Percentiles rank a stretch among this genome's conserved stretches.
phyloP scores from a whole-genome alignment of 1,284 basidiomycete species.

The Exsudoporus floridanus region DNA sequence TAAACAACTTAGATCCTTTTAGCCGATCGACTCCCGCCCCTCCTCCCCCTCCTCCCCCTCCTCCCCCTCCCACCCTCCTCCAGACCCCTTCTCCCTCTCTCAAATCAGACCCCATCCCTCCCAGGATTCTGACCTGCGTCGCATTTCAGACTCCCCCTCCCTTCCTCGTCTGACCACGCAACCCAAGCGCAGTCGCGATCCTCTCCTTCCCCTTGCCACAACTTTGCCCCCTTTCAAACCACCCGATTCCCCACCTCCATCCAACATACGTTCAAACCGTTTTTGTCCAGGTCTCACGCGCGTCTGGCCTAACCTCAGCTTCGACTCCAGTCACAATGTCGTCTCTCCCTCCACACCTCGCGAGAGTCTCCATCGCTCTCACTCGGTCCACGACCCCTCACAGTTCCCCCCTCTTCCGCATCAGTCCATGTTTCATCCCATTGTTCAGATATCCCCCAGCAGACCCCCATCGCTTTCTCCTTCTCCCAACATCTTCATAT shows the following conservation, averaged over 20 bases:
- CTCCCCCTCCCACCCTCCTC: constrained; percentile 13
- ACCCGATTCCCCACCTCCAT: constrained; percentile 17
- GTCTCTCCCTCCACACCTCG: constrained; percentile 6
- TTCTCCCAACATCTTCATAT: constrained; percentile 32
- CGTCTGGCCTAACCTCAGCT: constrained; percentile 54
- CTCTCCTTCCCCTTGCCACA: constrained; percentile 53
- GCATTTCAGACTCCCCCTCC: constrained; percentile 33
- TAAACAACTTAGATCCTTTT: too few species aligned
- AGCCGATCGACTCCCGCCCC: too few species aligned
- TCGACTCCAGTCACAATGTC: constrained; percentile 45
- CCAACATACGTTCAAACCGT: constrained; percentile 34
- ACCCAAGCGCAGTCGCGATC: constrained; percentile 64
- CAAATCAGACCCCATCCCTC: constrained; percentile 19
- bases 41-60: too few species aligned
- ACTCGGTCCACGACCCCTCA: constrained; percentile 6
- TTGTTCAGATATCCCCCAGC: constrained; percentile 28
- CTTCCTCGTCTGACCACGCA: constrained; percentile 36
- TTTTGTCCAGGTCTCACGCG: constrained; percentile 57
- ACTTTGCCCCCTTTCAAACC: constrained; percentile 13
- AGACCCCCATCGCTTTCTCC: constrained; percentile 29
- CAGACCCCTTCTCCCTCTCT: constrained; percentile 19
- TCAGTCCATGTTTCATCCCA: constrained; percentile 23
- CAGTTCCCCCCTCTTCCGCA: constrained; percentile 8
- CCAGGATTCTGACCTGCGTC: constrained; percentile 34
- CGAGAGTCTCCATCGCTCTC: constrained; percentile 9